Percentiles rank a stretch among this genome's conserved stretches.
phyloP scores from a whole-genome alignment of 2,329 filamentous ascomycete genomes.

The Colletotrichum coccodes region DNA sequence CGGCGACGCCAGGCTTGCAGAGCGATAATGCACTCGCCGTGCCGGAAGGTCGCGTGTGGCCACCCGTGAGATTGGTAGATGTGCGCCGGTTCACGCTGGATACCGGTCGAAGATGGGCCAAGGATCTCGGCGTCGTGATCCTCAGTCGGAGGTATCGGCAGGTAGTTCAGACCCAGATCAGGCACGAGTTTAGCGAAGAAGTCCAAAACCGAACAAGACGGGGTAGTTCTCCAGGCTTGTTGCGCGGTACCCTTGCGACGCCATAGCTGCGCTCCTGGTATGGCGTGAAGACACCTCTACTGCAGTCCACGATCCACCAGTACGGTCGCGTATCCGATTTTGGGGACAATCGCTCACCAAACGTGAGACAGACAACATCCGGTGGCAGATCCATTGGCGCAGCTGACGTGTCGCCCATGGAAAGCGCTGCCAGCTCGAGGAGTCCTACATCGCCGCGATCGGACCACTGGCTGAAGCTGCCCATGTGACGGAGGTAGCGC shows the following conservation, averaged over 20 bases:
- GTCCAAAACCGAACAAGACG: conserved; percentile 10
- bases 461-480: conserved; percentile 22
- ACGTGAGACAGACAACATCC: conserved; percentile 16
- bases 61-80: conserved; percentile 19
- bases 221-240: conserved; percentile 23
- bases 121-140: conserved; percentile 27
- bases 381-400: conserved; percentile 25
- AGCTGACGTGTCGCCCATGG: conserved; percentile 10
- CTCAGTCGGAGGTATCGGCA: conserved; percentile 28
- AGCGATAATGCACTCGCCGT: conserved; percentile 25
- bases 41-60: conserved; percentile 6
- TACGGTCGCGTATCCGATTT: not conserved
- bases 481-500: conserved; percentile 28
- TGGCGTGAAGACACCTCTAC: conserved; percentile 17
- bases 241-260: conserved; percentile 21
- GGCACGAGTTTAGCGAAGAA: conserved; percentile 18
- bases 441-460: conserved; percentile 27
- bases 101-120: not conserved
- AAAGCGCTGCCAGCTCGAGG: conserved; percentile 16
- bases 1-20: conserved; percentile 20
- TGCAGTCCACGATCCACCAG: conserved; percentile 31
- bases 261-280: conserved; percentile 7
- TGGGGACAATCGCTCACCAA: conserved; percentile 1
- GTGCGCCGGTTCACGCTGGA: not conserved
- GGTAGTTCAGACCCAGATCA: not conserved